Conservation (phyloP, 768 basidiomycete genomes). For the Clavaria fumosa region DNA sequence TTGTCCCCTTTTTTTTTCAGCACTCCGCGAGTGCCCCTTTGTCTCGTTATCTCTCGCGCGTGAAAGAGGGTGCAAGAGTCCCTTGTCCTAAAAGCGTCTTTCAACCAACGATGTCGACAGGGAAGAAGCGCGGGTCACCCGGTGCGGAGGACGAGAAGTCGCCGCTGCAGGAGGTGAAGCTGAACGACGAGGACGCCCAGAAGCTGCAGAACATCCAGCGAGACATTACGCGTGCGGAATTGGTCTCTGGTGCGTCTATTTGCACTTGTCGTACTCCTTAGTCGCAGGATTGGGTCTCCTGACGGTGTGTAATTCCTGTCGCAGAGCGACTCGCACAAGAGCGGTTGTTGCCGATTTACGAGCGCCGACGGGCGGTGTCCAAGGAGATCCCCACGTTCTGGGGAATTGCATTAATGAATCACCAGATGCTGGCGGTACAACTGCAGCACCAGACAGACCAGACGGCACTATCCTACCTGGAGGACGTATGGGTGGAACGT, state of each 20-base stretch:
- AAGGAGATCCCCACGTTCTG: conserved; percentile 68
- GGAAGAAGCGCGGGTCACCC: conserved; percentile 67
- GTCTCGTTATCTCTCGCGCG: too few relatives aligned
- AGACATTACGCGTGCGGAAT: conserved; percentile 54
- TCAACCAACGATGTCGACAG: conserved; percentile 19
- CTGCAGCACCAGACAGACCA: conserved; percentile 64
- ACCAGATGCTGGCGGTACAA: conserved; percentile 44
- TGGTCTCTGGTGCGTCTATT: conserved; percentile 46
- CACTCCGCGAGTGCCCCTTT: too few relatives aligned
- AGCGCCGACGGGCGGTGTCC: conserved; percentile 50
- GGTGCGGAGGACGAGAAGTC: conserved; percentile 63
- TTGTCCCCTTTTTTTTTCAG: too few relatives aligned
- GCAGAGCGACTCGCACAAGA: conserved; percentile 51
- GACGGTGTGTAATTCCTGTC: too few relatives aligned
- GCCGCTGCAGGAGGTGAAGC: conserved; percentile 48
- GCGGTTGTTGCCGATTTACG: conserved; percentile 44
- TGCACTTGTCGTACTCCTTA: not conserved
- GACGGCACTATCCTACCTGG: conserved; percentile 67
- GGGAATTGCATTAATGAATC: conserved; percentile 74
- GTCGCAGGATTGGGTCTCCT: conserved; percentile 3
- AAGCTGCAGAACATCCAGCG: conserved; percentile 52
- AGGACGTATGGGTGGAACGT: conserved; percentile 73
- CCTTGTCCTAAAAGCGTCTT: too few relatives aligned
- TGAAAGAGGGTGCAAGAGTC: too few relatives aligned
- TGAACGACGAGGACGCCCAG: conserved; percentile 56